These are phyloP conservation scores for Hibiscus trionum DNA, from an alignment of 345 rosid species.

Conservation along the genomic window DNA sequence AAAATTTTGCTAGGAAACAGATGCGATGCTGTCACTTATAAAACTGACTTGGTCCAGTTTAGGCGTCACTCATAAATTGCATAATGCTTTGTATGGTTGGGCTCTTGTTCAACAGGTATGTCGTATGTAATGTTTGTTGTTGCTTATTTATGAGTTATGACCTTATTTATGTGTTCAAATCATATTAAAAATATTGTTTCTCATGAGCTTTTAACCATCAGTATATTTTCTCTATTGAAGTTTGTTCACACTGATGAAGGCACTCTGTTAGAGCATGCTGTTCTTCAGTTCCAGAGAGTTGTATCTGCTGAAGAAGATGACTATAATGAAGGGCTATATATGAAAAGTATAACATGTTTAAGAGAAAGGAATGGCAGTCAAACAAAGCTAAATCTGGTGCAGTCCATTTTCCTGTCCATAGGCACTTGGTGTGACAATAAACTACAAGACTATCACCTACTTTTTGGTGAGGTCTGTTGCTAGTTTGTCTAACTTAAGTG, in stretches of 20 bases:
- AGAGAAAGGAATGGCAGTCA: slow-evolving; percentile 33
- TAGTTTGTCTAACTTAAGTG: not conserved
- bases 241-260: slow-evolving; percentile 67
- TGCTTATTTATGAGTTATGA: not conserved
- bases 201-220: not conserved
- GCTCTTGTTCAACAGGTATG: slow-evolving; percentile 81
- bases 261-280: slow-evolving; percentile 51
- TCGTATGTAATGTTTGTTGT: slow-evolving; percentile 10
- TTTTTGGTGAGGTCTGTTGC: slow-evolving; percentile 62
- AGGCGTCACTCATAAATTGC: slow-evolving; percentile 81
- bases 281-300: slow-evolving; percentile 53
- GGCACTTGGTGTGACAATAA: slow-evolving; percentile 68
- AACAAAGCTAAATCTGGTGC: slow-evolving; percentile 38
- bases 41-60: slow-evolving; percentile 76
- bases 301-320: slow-evolving; percentile 34
- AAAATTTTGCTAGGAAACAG: slow-evolving; percentile 52
- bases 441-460: slow-evolving; percentile 80
- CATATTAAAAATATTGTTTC: not conserved
- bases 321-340: slow-evolving; percentile 48
- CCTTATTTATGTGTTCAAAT: not conserved
- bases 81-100: slow-evolving; percentile 76
- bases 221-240: slow-evolving; percentile 36
- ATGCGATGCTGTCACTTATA: slow-evolving; percentile 46
- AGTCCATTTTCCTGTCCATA: slow-evolving; percentile 50
- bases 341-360: slow-evolving; percentile 48